Percentiles rank a stretch among this genome's conserved stretches.
Evolutionary conservation across 139 green algal species (phyloP).

Genomic region (Volvox africanus): DNA sequence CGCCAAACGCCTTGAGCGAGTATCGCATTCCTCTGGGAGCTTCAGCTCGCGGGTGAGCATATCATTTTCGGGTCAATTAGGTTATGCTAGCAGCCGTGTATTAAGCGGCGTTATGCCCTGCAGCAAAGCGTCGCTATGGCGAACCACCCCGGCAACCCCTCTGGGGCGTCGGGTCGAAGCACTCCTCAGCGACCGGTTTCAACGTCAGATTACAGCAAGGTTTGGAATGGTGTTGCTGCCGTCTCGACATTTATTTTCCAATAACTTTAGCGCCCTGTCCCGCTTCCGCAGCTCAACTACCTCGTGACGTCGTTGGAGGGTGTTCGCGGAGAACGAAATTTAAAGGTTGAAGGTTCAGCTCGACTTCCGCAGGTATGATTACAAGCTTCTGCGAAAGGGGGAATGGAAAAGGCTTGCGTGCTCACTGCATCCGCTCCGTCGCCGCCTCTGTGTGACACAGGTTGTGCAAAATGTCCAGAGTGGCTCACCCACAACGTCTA

Average conservation of each 20-base stretch:
- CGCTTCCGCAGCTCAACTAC: constrained; percentile 36
- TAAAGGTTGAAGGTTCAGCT: constrained; percentile 46
- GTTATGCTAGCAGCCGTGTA: not conserved
- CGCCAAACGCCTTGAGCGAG: constrained; percentile 29
- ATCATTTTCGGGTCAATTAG: not conserved
- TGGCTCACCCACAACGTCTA: constrained; percentile 24
- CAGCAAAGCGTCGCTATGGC: constrained; percentile 26
- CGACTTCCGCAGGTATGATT: constrained; percentile 29
- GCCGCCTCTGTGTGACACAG: not conserved
- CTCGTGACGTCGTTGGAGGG: constrained; percentile 44
- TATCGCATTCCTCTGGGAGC: constrained; percentile 45
- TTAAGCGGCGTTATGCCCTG: not conserved
- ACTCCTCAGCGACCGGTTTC: constrained; percentile 20
- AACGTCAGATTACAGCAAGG: constrained; percentile 39
- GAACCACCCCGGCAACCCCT: not conserved
- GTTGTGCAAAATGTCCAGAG: not conserved
- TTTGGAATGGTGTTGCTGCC: not conserved
- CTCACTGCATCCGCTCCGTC: not conserved
- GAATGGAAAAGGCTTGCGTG: not conserved
- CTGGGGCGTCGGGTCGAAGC: not conserved
- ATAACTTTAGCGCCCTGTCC: not conserved
- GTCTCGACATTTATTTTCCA: not conserved
- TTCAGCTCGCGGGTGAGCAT: constrained; percentile 46
- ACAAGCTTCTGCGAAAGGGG: not conserved
- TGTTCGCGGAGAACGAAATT: constrained; percentile 13